A percentile compares a stretch with the other conserved stretches of the same genome.
Evolutionary conservation across 129 eudicot species (phyloP).

Genomic region (Lonicera japonica): DNA sequence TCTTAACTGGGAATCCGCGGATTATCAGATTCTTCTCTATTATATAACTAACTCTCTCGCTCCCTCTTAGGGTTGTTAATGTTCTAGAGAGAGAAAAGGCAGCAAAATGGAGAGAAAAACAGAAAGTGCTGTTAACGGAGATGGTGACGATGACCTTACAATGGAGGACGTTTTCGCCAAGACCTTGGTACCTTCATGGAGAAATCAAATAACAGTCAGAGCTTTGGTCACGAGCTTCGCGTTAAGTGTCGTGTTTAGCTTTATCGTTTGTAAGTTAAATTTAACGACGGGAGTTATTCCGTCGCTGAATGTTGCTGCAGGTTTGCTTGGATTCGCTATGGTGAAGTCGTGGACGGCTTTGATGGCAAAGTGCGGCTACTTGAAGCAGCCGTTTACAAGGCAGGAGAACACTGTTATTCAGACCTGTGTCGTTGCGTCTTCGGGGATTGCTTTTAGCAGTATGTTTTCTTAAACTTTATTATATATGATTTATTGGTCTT

Average conservation of each 20-base stretch:
- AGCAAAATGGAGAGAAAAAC: background rate
- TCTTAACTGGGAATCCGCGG: too few relatives aligned
- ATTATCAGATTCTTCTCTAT: too few relatives aligned
- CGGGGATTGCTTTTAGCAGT: slow-evolving; percentile 41
- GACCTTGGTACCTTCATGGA: slow-evolving; percentile 51
- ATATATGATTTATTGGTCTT: too few relatives aligned
- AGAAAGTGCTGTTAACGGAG: slow-evolving; percentile 33
- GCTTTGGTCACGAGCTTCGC: slow-evolving; percentile 50
- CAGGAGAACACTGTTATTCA: slow-evolving; percentile 51
- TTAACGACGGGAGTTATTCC: slow-evolving; percentile 68
- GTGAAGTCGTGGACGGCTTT: slow-evolving; percentile 41
- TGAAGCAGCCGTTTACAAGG: slow-evolving; percentile 37
- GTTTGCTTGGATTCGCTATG: slow-evolving; percentile 49
- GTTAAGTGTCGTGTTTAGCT: slow-evolving; percentile 40
- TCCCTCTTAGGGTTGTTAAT: too few relatives aligned
- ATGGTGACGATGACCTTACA: slow-evolving; percentile 3
- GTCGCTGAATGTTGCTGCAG: slow-evolving; percentile 55
- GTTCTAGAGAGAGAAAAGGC: background rate
- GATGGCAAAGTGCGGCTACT: slow-evolving; percentile 24
- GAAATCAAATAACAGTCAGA: slow-evolving; percentile 45
- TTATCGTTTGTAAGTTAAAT: slow-evolving; percentile 61
- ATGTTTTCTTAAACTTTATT: too few relatives aligned
- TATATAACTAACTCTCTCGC: too few relatives aligned
- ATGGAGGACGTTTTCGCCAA: slow-evolving; percentile 18
- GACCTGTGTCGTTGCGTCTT: slow-evolving; percentile 41